A percentile compares a stretch with the other conserved stretches of the same genome.
Evolutionary conservation across 352 stramenopile genomes (phyloP).

Genomic region (Phytopythium vexans): DNA sequence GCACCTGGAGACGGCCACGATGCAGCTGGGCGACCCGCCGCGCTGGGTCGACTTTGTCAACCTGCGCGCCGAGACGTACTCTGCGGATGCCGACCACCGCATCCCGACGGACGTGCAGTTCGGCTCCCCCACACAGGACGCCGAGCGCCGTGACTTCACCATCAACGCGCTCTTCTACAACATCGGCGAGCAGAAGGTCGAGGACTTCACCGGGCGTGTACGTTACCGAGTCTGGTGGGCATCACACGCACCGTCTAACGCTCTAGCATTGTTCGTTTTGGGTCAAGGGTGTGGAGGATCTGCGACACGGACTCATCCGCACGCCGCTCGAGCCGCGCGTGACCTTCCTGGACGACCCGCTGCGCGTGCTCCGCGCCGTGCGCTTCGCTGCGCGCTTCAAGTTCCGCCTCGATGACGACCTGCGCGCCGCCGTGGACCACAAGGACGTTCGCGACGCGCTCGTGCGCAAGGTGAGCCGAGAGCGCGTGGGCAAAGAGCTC

Average conservation of each 20-base stretch:
- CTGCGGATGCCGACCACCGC: slow-evolving; percentile 58
- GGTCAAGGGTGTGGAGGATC: slow-evolving; percentile 93
- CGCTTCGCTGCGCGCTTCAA: slow-evolving; percentile 95
- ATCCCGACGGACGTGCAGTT: slow-evolving; percentile 63
- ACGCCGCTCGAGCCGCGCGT: slow-evolving; percentile 93
- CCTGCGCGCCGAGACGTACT: slow-evolving; percentile 95
- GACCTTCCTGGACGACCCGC: slow-evolving; percentile 97
- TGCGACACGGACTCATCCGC: slow-evolving; percentile 86
- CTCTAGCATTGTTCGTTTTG: no score
- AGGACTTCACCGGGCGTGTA: slow-evolving; percentile 94
- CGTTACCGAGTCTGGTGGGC: no score
- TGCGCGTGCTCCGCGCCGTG: slow-evolving; percentile 93
- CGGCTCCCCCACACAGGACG: slow-evolving; percentile 86
- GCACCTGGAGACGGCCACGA: slow-evolving; percentile 97
- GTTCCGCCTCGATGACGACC: slow-evolving; percentile 86
- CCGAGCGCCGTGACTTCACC: slow-evolving; percentile 94
- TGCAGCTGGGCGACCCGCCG: slow-evolving; percentile 89
- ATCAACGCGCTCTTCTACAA: slow-evolving; percentile 99
- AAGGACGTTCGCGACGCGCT: slow-evolving; percentile 56
- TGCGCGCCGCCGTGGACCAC: slow-evolving; percentile 69
- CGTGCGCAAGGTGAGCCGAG: slow-evolving; percentile 71
- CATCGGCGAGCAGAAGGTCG: slow-evolving; percentile 89
- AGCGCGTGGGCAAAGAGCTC: slow-evolving; percentile 79
- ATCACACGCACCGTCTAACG: no score
- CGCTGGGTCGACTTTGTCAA: slow-evolving; percentile 98